Base-by-base conservation (phyloP, 768 basidiomycete species). In the Termitomyces sp. region DNA sequence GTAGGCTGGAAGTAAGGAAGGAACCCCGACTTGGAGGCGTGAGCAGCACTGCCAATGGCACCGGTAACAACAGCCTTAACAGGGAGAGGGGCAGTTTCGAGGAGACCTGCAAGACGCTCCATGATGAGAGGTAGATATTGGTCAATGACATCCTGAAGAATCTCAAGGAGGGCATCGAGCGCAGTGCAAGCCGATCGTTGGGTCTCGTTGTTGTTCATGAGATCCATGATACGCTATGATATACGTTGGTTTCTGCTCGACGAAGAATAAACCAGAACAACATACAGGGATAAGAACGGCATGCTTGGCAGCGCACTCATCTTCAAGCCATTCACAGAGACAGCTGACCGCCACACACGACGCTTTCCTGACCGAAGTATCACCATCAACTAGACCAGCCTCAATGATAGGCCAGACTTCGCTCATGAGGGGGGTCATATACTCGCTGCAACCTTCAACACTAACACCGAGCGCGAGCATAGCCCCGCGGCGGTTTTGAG, bases 361-460 rank as follows among this genome's bases (percentile, higher is more conserved):
- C 2, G 97, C 96, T 71, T 95, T 97, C 67, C 95, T 82, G 51
- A 99, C 97, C 11, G 82, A 81, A 14, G 89, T 80, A 66, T 98
- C 94, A 38, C 74, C 69, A 69, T 99, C 97, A 59, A 80, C 82
- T 32, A 99, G 83, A 62, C 95, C 95, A 48, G 83, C 79, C 68
- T 97, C 91, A 64, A 99, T 86, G 55, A 96, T 79, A 1, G 95
- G 95, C 97, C 97, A 99, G 29, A 99, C 87, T 65, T 92, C 82
- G 59, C 70, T 73, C 82, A 99, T 93, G 63, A 94, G 81, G 9
- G 95, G 93, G 34, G 93, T 92, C 85, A 99, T 98, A 75, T 78
- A 98, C 77, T 98, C 95, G 74, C 90, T 92, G 78, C 96, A 98
- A 17, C 97, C 97, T 71, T 99, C 97, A 57, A 98, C 94, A 44